Base-by-base conservation (phyloP, 805 yeast species). In the Saturnispora mendoncae region DNA sequence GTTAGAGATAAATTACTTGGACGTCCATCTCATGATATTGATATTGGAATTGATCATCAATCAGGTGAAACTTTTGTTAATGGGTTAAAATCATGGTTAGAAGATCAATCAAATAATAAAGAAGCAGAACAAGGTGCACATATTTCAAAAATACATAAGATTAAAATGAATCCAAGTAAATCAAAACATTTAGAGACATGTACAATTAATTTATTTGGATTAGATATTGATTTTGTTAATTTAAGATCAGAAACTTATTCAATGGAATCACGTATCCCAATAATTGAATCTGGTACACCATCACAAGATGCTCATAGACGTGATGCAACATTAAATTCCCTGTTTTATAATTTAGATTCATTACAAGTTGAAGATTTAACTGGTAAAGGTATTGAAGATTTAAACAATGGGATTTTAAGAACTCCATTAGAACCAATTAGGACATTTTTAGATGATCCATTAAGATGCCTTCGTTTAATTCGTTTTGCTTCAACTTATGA, bases 151-250 rank as follows among this genome's bases (percentile, higher is more conserved):
- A 46, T 49, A 15, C 95, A 88, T 56, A 84, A 80, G 43, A 87
- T 92, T 47, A 87, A 84, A 46, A 79, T 80, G 57, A 92, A 94
- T 60, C 98, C 98, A 0, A 97, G 84, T 48, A 90, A 88, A 59
- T 83, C 95, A 2, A 94, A 92, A 63, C 99, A 92, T 65, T 65
- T 92, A 51, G 99, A 92, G 53, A 94, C 99, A 1, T 94, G 97
- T 32, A 92, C 97, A 3, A 87, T 96, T 1, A 83, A 78, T 53
- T 61, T 92, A 9, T 84, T 72, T 54, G 94, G 80, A 1, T 58
- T 81, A n/a, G 95, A 86, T 53, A 75, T 92, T 40, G 99, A 92
- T 63, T 86, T 92, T 57, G 98, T 94, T 38, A 90, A 90, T 59
- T 67, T 92, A 48, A 67, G 99, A 48, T 78, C 80, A 29, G 98